A percentile compares a stretch with the other conserved stretches of the same genome.
Evolutionary conservation across 2,329 filamentous ascomycete species (phyloP).

Genomic region (Xylariaceae sp.): DNA sequence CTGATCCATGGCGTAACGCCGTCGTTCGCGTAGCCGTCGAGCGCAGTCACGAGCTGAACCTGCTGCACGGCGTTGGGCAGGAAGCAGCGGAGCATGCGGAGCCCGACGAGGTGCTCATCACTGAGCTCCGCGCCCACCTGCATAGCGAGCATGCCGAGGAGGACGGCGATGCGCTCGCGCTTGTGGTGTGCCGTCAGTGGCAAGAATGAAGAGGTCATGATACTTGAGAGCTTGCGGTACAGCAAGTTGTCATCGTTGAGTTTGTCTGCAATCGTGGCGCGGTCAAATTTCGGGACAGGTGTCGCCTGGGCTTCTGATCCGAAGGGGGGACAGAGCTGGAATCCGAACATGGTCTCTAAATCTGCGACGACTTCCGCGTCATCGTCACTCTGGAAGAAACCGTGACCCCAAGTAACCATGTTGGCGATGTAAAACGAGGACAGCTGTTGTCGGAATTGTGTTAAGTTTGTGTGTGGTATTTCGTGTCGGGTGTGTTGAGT

Average conservation of each 20-base stretch:
- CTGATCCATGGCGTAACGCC: conserved; percentile 18
- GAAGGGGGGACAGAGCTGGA: conserved; percentile 11
- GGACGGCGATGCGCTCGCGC: conserved; percentile 16
- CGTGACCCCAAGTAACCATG: conserved; percentile 21
- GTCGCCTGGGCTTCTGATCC: conserved; percentile 2
- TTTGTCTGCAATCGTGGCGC: conserved; percentile 6
- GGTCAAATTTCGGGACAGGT: background rate
- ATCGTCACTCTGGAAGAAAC: conserved; percentile 22
- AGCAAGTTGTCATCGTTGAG: conserved; percentile 19
- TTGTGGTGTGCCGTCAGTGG: conserved; percentile 12
- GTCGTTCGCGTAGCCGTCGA: conserved; percentile 23
- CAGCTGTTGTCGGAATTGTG: background rate
- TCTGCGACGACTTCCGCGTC: conserved; percentile 21
- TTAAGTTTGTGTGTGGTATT: too few species aligned
- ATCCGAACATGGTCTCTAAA: conserved; percentile 17
- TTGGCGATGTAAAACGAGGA: background rate
- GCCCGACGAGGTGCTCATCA: conserved; percentile 7
- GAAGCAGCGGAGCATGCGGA: conserved; percentile 15
- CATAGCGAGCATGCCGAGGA: conserved; percentile 23
- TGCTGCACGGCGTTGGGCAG: background rate
- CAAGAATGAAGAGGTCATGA: conserved; percentile 11
- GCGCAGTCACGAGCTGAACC: background rate
- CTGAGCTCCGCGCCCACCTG: conserved; percentile 18
- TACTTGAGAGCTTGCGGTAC: conserved; percentile 17
- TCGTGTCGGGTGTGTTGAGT: too few species aligned